Evolutionary conservation across 2,329 filamentous ascomycete genomes (phyloP).

Genomic region (Claviceps quebecensis): DNA sequence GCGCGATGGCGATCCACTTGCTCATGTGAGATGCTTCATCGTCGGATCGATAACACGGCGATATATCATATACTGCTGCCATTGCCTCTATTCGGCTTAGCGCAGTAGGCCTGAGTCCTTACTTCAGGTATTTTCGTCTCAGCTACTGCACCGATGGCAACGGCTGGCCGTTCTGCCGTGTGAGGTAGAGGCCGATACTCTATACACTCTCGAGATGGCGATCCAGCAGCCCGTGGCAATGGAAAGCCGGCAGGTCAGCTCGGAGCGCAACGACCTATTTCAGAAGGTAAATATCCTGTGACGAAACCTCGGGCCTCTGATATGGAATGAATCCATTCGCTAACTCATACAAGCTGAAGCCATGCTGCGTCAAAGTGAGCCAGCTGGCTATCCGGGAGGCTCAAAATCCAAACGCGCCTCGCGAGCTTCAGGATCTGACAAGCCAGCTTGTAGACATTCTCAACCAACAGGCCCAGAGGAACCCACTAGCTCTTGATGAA

Average conservation of each 20-base stretch:
- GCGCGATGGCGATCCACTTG: neutral
- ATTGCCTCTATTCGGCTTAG: neutral
- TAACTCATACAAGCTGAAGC: slow-evolving; percentile 39
- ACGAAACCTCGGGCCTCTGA: neutral
- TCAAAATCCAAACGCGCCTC: slow-evolving; percentile 25
- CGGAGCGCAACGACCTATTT: slow-evolving; percentile 22
- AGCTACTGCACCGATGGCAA: neutral
- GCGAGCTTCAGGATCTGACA: slow-evolving; percentile 31
- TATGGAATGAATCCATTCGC: neutral
- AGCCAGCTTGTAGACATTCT: slow-evolving; percentile 33
- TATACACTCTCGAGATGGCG: neutral
- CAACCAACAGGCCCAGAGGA: slow-evolving; percentile 25
- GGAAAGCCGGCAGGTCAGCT: slow-evolving; percentile 5
- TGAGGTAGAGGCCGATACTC: slow-evolving; percentile 1
- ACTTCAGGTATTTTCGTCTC: neutral
- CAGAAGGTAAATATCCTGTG: slow-evolving; percentile 15
- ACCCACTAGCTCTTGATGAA: slow-evolving; percentile 48
- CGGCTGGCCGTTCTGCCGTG: neutral
- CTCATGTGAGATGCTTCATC: neutral
- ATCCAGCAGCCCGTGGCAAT: slow-evolving; percentile 4
- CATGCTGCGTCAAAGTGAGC: slow-evolving; percentile 46
- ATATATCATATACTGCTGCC: neutral
- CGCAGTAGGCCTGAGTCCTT: too few species aligned
- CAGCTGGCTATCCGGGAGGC: slow-evolving; percentile 37
- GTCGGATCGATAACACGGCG: neutral